Conservation (phyloP, 163 green algal genomes). For the Coccomyxa subellipsoidea region DNA sequence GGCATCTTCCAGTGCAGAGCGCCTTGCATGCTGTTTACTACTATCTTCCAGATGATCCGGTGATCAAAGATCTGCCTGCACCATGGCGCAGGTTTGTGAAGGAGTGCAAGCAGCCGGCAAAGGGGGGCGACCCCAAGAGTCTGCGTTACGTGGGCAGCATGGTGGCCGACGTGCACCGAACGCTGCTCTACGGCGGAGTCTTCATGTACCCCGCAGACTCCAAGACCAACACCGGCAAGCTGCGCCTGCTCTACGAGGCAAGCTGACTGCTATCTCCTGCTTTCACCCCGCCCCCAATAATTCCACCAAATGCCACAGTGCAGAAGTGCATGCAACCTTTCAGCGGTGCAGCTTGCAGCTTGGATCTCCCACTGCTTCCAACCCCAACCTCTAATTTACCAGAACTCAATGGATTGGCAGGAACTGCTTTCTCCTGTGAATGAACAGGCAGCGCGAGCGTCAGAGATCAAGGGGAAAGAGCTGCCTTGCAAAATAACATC, state of each 20-base stretch:
- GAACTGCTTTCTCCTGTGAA: neutral
- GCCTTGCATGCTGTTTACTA: too few relatives aligned
- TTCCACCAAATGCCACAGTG: neutral
- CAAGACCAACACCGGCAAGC: slow-evolving; percentile 64
- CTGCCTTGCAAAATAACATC: too few relatives aligned
- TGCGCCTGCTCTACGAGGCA: slow-evolving; percentile 69
- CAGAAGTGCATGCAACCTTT: neutral
- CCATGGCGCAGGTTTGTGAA: slow-evolving; percentile 45
- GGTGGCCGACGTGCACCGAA: slow-evolving; percentile 77
- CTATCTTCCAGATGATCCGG: neutral
- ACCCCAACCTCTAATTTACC: neutral
- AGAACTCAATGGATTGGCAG: neutral
- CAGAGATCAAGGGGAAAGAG: too few relatives aligned
- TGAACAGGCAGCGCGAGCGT: too few relatives aligned
- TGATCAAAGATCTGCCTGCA: neutral
- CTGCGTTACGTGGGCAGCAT: slow-evolving; percentile 74
- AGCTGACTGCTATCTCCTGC: neutral
- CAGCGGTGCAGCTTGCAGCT: neutral
- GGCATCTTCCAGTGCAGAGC: too few relatives aligned
- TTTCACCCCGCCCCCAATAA: neutral
- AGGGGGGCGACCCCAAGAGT: slow-evolving; percentile 41
- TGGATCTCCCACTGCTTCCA: neutral
- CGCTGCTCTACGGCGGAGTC: slow-evolving; percentile 71
- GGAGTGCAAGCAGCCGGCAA: slow-evolving; percentile 43
- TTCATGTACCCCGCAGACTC: slow-evolving; percentile 75